Base-by-base conservation (phyloP, 129 eudicot genomes). In the Flaveria ramosissima region DNA sequence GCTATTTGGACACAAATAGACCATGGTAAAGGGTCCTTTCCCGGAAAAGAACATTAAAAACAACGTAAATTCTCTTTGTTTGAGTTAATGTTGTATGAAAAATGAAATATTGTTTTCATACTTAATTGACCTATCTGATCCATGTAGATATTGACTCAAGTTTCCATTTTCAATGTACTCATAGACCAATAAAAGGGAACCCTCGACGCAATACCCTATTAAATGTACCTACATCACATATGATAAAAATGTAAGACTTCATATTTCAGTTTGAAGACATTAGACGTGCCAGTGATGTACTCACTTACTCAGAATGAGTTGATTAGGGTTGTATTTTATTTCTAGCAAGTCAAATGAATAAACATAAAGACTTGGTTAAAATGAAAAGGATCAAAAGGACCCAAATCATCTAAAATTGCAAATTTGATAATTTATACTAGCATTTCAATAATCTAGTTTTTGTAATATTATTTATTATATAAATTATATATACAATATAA, bases 191-290 rank as follows among this genome's bases (percentile, higher is more conserved):
- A 90, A 93, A 57, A 88, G 95, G 14, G 90, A 90, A 77, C 88
- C 88, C 87, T 93, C 92, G 6, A 87, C 92, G 75, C 98, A 90
- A 68, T 93, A 93, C 16, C 98, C 98, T 61, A 93, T 90, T 81
- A 93, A 85, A 76, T 89, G 98, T 67, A 93, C 96, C 98, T 93
- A 84, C n/a, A n/a, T n/a, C 79, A 74, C 52, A 74, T 76, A 50
- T 1, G 50, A 39, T 78, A 61, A 70, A 47, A 70, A 66, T 7
- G 10, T 50, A 36, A 47, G 51, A 20, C 72, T 26, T 47, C 12
- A 63, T 19, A 7, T 39, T 36, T 56, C 55, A 73, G 20, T 73
- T 68, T 68, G 72, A 68, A 19, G 53, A 2, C 52, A 11, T 11
- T 17, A 5, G n/a, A n/a, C 32, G 21, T 15, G 47, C 4, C 9